These are phyloP conservation scores for Yamadazyma insecticola DNA, from an alignment of 805 yeast genomes.

Conservation along the genomic window DNA sequence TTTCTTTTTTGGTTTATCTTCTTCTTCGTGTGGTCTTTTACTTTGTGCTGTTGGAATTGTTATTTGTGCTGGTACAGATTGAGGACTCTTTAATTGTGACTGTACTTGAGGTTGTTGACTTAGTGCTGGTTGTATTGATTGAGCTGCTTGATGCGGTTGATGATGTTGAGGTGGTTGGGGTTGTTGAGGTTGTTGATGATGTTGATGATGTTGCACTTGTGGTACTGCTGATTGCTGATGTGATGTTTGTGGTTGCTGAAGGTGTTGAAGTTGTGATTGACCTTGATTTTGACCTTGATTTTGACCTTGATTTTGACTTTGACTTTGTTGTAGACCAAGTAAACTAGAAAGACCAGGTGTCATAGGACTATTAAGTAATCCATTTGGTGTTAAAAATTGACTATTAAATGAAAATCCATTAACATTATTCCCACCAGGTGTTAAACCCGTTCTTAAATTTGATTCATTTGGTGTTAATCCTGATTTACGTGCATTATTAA, in stretches of 20 bases:
- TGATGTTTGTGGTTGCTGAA: constrained; percentile 4
- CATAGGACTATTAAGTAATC: constrained; percentile 38
- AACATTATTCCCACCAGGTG: constrained; percentile 46
- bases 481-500: constrained; percentile 36
- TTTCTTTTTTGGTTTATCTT: constrained; percentile 3
- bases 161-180: constrained; percentile 4
- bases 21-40: constrained; percentile 1
- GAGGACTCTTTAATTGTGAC: background rate
- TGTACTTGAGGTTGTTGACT: background rate
- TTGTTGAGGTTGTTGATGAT: constrained; percentile 6
- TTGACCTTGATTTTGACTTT: constrained; percentile 5
- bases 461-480: constrained; percentile 79
- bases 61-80: background rate
- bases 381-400: constrained; percentile 33
- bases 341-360: constrained; percentile 45
- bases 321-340: constrained; percentile 23
- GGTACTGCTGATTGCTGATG: constrained; percentile 5
- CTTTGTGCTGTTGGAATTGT: background rate
- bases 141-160: constrained; percentile 4
- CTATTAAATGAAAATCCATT: constrained; percentile 33
- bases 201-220: constrained; percentile 10
- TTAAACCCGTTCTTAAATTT: constrained; percentile 62
- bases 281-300: constrained; percentile 6
- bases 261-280: constrained; percentile 6
- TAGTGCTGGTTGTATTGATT: background rate